Conservation (phyloP, 495 filamentous ascomycete genomes). For the Xylaria telfairii region DNA sequence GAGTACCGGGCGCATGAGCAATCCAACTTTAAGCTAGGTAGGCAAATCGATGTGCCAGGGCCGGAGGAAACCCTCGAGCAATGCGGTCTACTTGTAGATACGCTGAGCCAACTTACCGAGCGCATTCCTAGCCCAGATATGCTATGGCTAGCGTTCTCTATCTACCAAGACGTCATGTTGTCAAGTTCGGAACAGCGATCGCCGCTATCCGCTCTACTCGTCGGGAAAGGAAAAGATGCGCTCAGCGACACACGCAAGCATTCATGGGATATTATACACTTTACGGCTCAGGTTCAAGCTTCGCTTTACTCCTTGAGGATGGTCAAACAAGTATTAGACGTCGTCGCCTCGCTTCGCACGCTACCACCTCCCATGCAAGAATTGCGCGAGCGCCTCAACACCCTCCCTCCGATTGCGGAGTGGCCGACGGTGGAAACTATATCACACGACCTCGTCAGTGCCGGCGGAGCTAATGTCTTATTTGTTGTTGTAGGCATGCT, state of each 20-base stretch:
- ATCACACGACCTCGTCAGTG: constrained; percentile 19
- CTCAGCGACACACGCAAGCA: constrained; percentile 26
- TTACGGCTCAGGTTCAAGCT: constrained; percentile 66
- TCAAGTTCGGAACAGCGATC: constrained; percentile 31
- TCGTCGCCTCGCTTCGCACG: constrained; percentile 31
- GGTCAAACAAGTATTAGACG: constrained; percentile 59
- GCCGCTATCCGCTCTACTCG: constrained; percentile 27
- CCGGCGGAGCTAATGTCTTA: constrained; percentile 22
- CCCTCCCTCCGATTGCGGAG: constrained; percentile 32
- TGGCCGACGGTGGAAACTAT: constrained; percentile 38
- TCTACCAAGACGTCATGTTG: constrained; percentile 52
- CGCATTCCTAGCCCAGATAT: constrained; percentile 25
- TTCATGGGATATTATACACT: constrained; percentile 69
- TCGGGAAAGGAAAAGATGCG: constrained; percentile 9
- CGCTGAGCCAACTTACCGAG: constrained; percentile 23
- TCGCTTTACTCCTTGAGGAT: constrained; percentile 72
- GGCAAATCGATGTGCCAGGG: constrained; percentile 36
- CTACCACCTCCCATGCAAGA: constrained; percentile 25
- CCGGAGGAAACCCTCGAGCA: constrained; percentile 28
- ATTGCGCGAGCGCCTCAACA: constrained; percentile 27
- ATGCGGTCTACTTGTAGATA: constrained; percentile 29
- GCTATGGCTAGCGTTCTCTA: constrained; percentile 46
- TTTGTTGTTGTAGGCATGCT: constrained; percentile 29
- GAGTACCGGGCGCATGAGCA: constrained; percentile 56
- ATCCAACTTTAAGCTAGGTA: constrained; percentile 40